A percentile compares a stretch with the other conserved stretches of the same genome.
phyloP scores from a whole-genome alignment of 2,329 filamentous ascomycete genomes.

The Onygenales sp. region DNA sequence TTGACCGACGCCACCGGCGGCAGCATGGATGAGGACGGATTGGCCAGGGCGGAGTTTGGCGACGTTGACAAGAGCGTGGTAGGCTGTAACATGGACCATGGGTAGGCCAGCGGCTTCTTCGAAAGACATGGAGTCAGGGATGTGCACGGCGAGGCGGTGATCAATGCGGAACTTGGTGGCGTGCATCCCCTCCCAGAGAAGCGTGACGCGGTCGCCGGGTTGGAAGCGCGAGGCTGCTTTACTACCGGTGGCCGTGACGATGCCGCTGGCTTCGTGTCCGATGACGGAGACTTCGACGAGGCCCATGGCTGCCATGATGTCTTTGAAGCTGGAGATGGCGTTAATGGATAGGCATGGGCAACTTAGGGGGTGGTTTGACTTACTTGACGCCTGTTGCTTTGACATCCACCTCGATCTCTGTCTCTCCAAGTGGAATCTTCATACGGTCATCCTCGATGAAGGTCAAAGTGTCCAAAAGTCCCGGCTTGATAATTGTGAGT shows the following conservation, averaged over 20 bases:
- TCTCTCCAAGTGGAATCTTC: constrained; percentile 8
- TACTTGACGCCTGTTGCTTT: constrained; percentile 14
- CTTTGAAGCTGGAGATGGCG: constrained; percentile 21
- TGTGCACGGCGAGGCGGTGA: constrained; percentile 23
- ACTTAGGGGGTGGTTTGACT: not conserved
- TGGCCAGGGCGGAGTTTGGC: constrained; percentile 5
- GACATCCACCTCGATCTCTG: constrained; percentile 17
- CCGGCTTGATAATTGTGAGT: constrained; percentile 12
- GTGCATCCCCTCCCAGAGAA: constrained; percentile 23
- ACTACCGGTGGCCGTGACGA: constrained; percentile 22
- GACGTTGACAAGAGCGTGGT: constrained; percentile 5
- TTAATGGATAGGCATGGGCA: not conserved
- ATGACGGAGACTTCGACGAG: constrained; percentile 20
- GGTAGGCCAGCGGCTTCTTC: constrained; percentile 17
- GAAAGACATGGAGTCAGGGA: constrained; percentile 22
- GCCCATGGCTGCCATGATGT: constrained; percentile 35
- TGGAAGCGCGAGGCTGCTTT: constrained; percentile 19
- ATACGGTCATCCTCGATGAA: constrained; percentile 16
- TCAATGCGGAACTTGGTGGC: constrained; percentile 19
- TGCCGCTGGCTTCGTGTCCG: constrained; percentile 33
- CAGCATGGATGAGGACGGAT: constrained; percentile 15
- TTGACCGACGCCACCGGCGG: constrained; percentile 14
- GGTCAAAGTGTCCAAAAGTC: constrained; percentile 17
- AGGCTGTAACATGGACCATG: constrained; percentile 8
- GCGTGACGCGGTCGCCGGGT: constrained; percentile 33